Base-by-base conservation (phyloP, 768 basidiomycete genomes). In the Xanthoconium stramineum region DNA sequence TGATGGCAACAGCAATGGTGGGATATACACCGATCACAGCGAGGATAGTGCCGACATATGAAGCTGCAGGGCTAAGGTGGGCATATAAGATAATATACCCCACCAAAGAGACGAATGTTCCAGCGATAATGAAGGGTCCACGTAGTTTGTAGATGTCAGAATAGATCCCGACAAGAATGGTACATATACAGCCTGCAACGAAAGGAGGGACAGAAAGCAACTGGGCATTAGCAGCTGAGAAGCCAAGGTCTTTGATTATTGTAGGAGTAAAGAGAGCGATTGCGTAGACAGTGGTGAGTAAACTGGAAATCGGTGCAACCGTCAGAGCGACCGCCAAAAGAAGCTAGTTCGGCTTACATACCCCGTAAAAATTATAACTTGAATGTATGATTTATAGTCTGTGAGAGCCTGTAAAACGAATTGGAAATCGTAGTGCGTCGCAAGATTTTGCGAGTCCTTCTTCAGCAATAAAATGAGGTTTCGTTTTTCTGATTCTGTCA, bases 21-120 rank as follows among this genome's bases (percentile, higher is more conserved):
- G 84, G 80, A 58, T 68, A 84, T 6, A 82, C 77, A 19, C 83
- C 84, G 11, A 73, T 66, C 7, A 80, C 79, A 36, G 81, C 78
- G 39, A 85, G 67, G 30, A 84, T 52, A 8, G 79, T 68, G 3
- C 80, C 83, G 11, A 69, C 65, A 57, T 84, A 85, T 5, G 70
- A 72, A 38, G 50, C 44, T 29, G 24, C 29, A 29, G 50, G 9
- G 3, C 15, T 40, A 24, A 11, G n/a, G 20, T 46, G 50, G 24
- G 37, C 52, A 6, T 56, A 56, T n/a, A 56, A 30, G 38, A 56
- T 5, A 30, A 47, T 47, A 40, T 47, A 56, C 15, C 55, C 55
- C 12, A 56, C 6, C 38, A 52, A 35, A 40, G 55, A 39, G 17
- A 56, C 28, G 17, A 29, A 45, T n/a, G 55, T 50, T 19, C 55